Evolutionary conservation across 2,329 filamentous ascomycete species (phyloP), one percentile per base, ranked within the genome.

Genomic region (Colletotrichum cuscutae): DNA sequence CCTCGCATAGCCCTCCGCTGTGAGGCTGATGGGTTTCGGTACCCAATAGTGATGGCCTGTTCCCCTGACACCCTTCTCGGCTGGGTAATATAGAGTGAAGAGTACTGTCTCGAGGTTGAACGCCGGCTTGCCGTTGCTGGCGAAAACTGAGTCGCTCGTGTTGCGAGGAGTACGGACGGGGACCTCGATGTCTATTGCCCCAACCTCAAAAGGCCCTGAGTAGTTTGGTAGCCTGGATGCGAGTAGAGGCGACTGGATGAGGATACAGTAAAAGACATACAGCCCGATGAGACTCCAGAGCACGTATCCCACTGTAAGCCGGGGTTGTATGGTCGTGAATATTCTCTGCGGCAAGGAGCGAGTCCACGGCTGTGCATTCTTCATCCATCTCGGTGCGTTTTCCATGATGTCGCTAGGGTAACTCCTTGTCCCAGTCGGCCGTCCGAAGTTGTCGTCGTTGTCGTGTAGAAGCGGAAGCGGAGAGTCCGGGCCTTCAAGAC

Each of bases 61-160:
- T 49, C 80, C 78, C 22, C 72, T 75, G 7, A 77, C 75, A 28
- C 75, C 75, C 57, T 81, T 78, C 7, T 77, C 75, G 6, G 84
- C 77, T 2, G 86, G 86, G 58, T 88, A 88, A 79, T 88, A 88
- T 3, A 88, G 70, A 0, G 86, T 86, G 72, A 88, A 86, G 5
- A 88, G 80, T 4, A 87, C 85, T 1, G 85, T 86, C 69, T 86
- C 78, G 0, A 88, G 76, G 24, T 84, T 80, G 61, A 88, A 88
- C 0, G 85, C 85, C 2, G 82, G 82, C 26, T 81, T 74, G 12
- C 79, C 79, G 0, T 80, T 80, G 11, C 72, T 75, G 53, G 78
- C 82, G 75, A 86, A 80, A 11, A 79, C 52, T 6, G 80, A 77
- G 5, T 82, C 78, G 3, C 81, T 79, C 9, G 82, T 75, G 22